Evolutionary conservation across 2,329 filamentous ascomycete genomes (phyloP).

Genomic region (Chalara sp.): DNA sequence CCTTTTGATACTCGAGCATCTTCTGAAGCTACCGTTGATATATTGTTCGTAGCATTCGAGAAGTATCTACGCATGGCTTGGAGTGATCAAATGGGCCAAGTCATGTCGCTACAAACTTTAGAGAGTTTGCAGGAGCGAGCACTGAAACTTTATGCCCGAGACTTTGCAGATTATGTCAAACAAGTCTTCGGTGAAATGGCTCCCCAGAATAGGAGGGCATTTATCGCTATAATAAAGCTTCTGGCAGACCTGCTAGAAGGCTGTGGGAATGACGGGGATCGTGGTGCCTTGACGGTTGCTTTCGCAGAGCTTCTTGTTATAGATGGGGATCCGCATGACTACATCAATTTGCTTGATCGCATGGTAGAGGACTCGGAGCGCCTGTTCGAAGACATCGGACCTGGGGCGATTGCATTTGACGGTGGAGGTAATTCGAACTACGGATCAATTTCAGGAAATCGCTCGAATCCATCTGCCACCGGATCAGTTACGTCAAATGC

Average conservation of each 20-base stretch:
- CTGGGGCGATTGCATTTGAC: conserved; percentile 18
- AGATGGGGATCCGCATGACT: conserved; percentile 70
- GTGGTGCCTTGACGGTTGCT: conserved; percentile 78
- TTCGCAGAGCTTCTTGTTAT: conserved; percentile 83
- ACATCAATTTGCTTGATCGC: conserved; percentile 82
- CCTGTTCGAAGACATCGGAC: conserved; percentile 65
- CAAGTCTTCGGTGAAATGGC: conserved; percentile 60
- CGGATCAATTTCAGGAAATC: conserved; percentile 21
- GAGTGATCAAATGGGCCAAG: conserved; percentile 79
- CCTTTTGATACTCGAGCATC: conserved; percentile 71
- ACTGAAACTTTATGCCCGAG: conserved; percentile 60
- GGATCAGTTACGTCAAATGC: conserved; percentile 80
- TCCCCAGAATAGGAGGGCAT: conserved; percentile 67
- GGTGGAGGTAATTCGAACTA: conserved; percentile 14
- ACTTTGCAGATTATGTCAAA: conserved; percentile 65
- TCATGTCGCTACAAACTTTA: conserved; percentile 67
- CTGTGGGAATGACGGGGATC: conserved; percentile 84
- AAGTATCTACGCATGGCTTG: conserved; percentile 87
- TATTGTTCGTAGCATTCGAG: conserved; percentile 87
- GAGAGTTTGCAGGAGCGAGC: conserved; percentile 66
- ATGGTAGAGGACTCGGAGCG: conserved; percentile 84
- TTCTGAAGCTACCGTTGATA: conserved; percentile 70
- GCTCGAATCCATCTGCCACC: conserved; percentile 30
- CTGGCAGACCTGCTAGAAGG: conserved; percentile 83
- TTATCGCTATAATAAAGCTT: conserved; percentile 77